Evolutionary conservation across 257 asterid species (phyloP).

Genomic region (Gentiana macrophylla): DNA sequence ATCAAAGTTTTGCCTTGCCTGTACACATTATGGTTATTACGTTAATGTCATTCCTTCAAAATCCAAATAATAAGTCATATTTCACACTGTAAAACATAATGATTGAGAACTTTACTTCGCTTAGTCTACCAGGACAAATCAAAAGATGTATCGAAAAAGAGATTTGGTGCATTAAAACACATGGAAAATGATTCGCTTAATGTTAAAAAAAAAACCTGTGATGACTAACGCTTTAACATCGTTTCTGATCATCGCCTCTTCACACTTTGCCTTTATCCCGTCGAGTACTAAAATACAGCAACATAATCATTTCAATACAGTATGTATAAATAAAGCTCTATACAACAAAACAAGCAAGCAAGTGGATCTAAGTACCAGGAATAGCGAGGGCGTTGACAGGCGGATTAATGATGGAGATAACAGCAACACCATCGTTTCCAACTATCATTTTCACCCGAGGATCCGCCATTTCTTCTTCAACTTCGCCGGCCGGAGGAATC

Average conservation of each 20-base stretch:
- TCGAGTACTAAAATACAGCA: conserved; percentile 39
- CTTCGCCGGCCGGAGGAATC: no score
- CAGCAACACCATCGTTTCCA: conserved; percentile 82
- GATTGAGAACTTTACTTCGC: no score
- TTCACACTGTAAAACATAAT: no score
- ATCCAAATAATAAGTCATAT: no score
- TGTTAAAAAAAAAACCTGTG: conserved; percentile 27
- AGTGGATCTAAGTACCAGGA: conserved; percentile 24
- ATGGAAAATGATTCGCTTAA: no score
- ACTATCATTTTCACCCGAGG: conserved; percentile 69
- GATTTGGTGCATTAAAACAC: no score
- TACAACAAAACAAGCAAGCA: conserved; percentile 1
- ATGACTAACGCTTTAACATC: conserved; percentile 85
- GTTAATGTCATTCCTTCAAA: no score
- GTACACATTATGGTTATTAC: no score
- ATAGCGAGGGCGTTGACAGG: conserved; percentile 85
- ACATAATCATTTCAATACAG: neutral
- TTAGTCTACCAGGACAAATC: no score
- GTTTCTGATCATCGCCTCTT: conserved; percentile 59
- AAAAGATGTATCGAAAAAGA: no score
- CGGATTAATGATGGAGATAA: conserved; percentile 64
- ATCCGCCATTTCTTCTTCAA: conserved; percentile 26
- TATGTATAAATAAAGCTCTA: neutral
- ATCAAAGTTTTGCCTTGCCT: no score
- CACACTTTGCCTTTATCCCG: conserved; percentile 51